These are phyloP conservation scores for Papilionanthe hybrid DNA, from an alignment of 116 monocot genomes.

Conservation along the genomic window DNA sequence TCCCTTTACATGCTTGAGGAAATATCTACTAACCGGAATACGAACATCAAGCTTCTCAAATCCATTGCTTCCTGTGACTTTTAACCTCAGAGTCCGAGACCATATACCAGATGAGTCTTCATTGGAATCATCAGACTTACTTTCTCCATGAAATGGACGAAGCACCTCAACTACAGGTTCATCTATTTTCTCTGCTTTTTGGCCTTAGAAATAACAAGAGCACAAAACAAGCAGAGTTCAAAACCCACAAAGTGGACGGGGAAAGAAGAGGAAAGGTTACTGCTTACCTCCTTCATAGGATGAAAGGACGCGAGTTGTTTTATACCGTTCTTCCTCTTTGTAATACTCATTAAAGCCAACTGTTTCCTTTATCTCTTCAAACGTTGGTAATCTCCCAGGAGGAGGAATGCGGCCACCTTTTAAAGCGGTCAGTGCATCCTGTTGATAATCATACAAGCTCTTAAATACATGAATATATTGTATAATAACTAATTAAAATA, in stretches of 20 bases:
- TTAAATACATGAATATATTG: not conserved
- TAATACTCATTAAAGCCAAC: conserved; percentile 90
- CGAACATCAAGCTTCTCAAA: conserved; percentile 72
- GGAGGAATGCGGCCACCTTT: conserved; percentile 84
- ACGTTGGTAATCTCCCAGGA: conserved; percentile 75
- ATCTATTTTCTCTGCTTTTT: conserved; percentile 9
- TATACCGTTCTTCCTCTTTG: conserved; percentile 79
- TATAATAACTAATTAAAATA: not conserved
- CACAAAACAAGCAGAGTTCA: not conserved
- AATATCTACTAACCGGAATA: conserved; percentile 65
- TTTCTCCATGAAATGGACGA: conserved; percentile 42
- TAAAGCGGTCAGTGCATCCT: conserved; percentile 90
- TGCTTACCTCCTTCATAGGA: conserved; percentile 23
- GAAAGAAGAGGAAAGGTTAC: not conserved
- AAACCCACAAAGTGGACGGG: not conserved
- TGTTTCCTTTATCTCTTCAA: conserved; percentile 84
- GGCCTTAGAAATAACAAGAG: not conserved
- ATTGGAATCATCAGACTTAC: conserved; percentile 28
- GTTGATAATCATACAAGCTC: conserved; percentile 2
- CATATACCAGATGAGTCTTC: conserved; percentile 44
- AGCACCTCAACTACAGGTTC: conserved; percentile 76
- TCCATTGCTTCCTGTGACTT: conserved; percentile 82
- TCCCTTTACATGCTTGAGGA: not conserved
- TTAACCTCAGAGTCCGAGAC: conserved; percentile 74
- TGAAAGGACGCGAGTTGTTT: conserved; percentile 15